Evolutionary conservation across 1,139 yeast species (phyloP).

Genomic region (Hyphopichia khmerensis): DNA sequence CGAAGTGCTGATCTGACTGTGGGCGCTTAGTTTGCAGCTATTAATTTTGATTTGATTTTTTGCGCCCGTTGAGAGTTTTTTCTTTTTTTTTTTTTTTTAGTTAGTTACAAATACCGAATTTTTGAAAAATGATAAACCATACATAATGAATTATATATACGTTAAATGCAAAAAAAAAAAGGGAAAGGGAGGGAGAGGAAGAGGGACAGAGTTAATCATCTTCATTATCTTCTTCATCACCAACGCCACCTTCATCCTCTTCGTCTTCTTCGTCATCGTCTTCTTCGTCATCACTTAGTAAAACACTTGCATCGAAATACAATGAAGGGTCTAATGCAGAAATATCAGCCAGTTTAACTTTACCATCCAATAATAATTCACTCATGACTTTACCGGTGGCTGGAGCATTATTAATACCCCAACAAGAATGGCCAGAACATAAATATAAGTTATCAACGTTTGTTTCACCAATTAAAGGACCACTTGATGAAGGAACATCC

Average conservation of each 20-base stretch:
- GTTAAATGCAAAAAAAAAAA: too few relatives aligned
- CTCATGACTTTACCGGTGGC: conserved; percentile 93
- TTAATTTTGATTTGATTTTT: too few relatives aligned
- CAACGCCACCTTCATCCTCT: conserved; percentile 17
- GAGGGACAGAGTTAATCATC: background rate
- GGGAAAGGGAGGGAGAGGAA: too few relatives aligned
- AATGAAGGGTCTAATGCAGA: conserved; percentile 80
- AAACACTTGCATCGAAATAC: conserved; percentile 73
- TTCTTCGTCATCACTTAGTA: conserved; percentile 43
- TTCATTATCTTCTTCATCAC: conserved; percentile 7
- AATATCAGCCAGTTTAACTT: conserved; percentile 72
- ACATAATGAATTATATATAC: too few relatives aligned
- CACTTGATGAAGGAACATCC: conserved; percentile 87
- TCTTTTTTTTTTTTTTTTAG: too few relatives aligned
- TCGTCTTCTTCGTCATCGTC: conserved; percentile 16
- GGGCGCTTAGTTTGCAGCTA: too few relatives aligned
- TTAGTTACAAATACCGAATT: too few relatives aligned
- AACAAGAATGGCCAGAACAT: conserved; percentile 94
- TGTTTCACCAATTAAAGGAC: conserved; percentile 93
- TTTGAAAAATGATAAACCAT: too few relatives aligned
- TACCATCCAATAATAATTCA: conserved; percentile 85
- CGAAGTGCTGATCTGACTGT: too few relatives aligned
- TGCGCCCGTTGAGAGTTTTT: too few relatives aligned
- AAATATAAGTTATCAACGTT: conserved; percentile 74
- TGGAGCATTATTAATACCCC: conserved; percentile 99